Evolutionary conservation across 2,329 filamentous ascomycete genomes (phyloP), one percentile per base, ranked within the genome.

Genomic region (Aureobasidium sp.): DNA sequence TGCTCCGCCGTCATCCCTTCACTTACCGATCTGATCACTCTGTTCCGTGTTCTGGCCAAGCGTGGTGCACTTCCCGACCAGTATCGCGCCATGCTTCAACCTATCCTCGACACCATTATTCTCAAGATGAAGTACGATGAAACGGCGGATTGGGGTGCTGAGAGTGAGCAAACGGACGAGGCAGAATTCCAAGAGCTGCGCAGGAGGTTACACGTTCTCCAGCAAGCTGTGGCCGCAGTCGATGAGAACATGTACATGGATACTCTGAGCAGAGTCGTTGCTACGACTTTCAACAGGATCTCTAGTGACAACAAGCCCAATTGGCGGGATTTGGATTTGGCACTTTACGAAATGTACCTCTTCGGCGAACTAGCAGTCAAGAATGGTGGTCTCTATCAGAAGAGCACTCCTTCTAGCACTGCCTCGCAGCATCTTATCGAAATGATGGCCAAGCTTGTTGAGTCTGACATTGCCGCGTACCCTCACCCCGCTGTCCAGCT

Each of bases 101-200:
- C 89, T 4, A 90, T 97, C 49, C 74, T 98, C 55, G 88, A 95
- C 67, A 89, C 90, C 52, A 91, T 97, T 62, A 86, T 98, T 56
- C 78, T 81, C 53, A 98, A 98, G 73, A 96, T 97, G 90, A 85
- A 91, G 65, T 97, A 95, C 65, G 93, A 98, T 63, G 91, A 96
- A 66, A 96, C 91, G 5, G 86, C 88, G 1, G 85, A 81, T 17
- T 97, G 91, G 91, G 91, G 90, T 32, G 84, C 90, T 55, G 90
- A 96, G 65, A 90, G 95, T 62, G 90, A 95, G 62, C 86, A 95
- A 68, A 95, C 90, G 2, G 93, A 97, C 62, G 93, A 98, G 71
- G 93, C 91, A 22, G 93, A 98, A 67, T 98, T 98, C 62, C 88
- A 95, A 65, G 93, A 98, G 61, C 77, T 98, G 51, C 83, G 94